Evolutionary conservation across 2,329 filamentous ascomycete species (phyloP).

Genomic region (Zasmidium angulare): DNA sequence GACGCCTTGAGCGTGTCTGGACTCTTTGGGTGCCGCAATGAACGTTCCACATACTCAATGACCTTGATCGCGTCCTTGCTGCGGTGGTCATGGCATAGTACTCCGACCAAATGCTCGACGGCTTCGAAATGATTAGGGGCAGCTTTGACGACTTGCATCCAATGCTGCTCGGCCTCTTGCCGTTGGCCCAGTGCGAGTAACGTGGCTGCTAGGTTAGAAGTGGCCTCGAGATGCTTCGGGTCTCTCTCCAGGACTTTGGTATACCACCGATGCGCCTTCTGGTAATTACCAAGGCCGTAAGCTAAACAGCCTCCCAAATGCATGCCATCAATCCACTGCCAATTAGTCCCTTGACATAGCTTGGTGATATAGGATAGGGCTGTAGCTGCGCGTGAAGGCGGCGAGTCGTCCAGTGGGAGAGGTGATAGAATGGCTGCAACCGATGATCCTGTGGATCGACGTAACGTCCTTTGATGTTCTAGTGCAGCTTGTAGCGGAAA

Average conservation of each 20-base stretch:
- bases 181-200: constrained; percentile 79
- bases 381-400: constrained; percentile 57
- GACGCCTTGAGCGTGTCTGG: constrained; percentile 48
- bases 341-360: constrained; percentile 75
- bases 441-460: constrained; percentile 33
- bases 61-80: constrained; percentile 82
- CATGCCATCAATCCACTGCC: constrained; percentile 93
- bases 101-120: constrained; percentile 86
- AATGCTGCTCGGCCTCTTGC: constrained; percentile 80
- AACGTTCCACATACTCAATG: constrained; percentile 79
- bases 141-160: constrained; percentile 78
- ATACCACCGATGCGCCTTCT: constrained; percentile 74
- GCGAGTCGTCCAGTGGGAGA: constrained; percentile 37
- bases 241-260: constrained; percentile 63
- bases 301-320: constrained; percentile 86
- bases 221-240: constrained; percentile 78
- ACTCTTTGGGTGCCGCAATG: constrained; percentile 56
- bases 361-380: constrained; percentile 71
- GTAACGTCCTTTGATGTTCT: constrained; percentile 24
- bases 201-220: constrained; percentile 89
- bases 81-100: constrained; percentile 78
- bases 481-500: background rate
- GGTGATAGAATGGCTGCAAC: constrained; percentile 36
- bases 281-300: constrained; percentile 83
- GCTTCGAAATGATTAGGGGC: constrained; percentile 91